phyloP scores from a whole-genome alignment of 441 rosid genomes.

The Biscutella auriculata region DNA sequence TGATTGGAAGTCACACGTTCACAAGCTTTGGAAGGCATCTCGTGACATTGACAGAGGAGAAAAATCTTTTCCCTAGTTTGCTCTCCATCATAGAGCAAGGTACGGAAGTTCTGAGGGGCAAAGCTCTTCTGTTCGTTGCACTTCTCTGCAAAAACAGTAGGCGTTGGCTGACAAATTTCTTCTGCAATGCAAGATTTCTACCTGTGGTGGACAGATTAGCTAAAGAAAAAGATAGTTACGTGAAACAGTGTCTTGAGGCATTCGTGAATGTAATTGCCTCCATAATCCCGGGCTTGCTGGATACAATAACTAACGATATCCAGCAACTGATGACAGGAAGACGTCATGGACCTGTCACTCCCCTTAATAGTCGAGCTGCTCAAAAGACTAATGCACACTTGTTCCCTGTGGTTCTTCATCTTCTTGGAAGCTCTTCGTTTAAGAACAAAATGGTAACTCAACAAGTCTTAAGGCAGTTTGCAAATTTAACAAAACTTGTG shows the following conservation, averaged over 20 bases:
- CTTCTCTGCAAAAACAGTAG: slow-evolving; percentile 76
- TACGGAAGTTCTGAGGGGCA: slow-evolving; percentile 70
- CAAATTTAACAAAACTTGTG: slow-evolving; percentile 60
- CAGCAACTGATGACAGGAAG: slow-evolving; percentile 83
- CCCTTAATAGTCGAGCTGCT: slow-evolving; percentile 45
- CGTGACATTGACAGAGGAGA: slow-evolving; percentile 64
- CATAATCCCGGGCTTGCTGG: slow-evolving; percentile 62
- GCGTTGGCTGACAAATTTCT: slow-evolving; percentile 77
- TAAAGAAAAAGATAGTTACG: slow-evolving; percentile 74
- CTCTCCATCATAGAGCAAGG: slow-evolving; percentile 82
- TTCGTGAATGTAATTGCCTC: slow-evolving; percentile 57
- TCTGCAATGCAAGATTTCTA: slow-evolving; percentile 67
- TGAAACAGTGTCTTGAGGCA: slow-evolving; percentile 68
- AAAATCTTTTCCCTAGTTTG: slow-evolving; percentile 59
- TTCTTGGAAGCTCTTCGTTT: slow-evolving; percentile 70
- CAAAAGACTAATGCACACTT: slow-evolving; percentile 57
- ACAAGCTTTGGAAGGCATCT: slow-evolving; percentile 72
- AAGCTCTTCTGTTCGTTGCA: slow-evolving; percentile 70
- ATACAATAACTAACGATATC: slow-evolving; percentile 61
- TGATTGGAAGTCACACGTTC: slow-evolving; percentile 69
- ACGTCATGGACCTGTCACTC: slow-evolving; percentile 63
- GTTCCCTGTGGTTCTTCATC: slow-evolving; percentile 83
- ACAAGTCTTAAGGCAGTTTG: slow-evolving; percentile 67
- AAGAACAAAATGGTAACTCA: slow-evolving; percentile 59
- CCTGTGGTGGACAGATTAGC: slow-evolving; percentile 75